These are phyloP conservation scores for Gastrodia elata DNA, from an alignment of 106 monocot genomes.

Conservation along the genomic window DNA sequence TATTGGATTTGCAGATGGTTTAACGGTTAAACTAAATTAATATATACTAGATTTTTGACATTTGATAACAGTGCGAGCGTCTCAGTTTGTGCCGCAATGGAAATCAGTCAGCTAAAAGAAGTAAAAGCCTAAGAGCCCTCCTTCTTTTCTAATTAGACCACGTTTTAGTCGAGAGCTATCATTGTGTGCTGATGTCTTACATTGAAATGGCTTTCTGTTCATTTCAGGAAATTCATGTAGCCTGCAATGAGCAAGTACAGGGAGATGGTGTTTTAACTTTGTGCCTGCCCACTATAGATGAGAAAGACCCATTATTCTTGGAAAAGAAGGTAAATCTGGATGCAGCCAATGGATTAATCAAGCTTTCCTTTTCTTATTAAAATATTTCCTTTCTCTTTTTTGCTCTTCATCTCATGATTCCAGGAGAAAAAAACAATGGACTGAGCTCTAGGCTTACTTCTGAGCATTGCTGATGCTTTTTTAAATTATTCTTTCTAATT, in stretches of 20 bases:
- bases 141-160: background rate
- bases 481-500: too few species aligned
- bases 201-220: background rate
- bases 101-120: background rate
- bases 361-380: background rate
- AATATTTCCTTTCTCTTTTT: background rate
- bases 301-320: constrained; percentile 2
- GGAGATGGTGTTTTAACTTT: background rate
- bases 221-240: constrained; percentile 8
- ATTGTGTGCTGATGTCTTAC: background rate
- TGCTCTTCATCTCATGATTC: background rate
- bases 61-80: too few species aligned
- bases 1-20: too few species aligned
- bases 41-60: too few species aligned
- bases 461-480: background rate
- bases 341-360: background rate
- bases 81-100: too few species aligned
- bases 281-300: constrained; percentile 6
- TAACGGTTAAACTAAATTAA: too few species aligned
- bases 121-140: background rate
- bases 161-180: background rate
- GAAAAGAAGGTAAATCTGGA: constrained; percentile 7
- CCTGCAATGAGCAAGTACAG: background rate
- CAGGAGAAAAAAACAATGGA: background rate
- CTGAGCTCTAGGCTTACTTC: background rate